Evolutionary conservation across 495 filamentous ascomycete genomes (phyloP), one percentile per base, ranked within the genome.

Genomic region (Thozetella sp.): DNA sequence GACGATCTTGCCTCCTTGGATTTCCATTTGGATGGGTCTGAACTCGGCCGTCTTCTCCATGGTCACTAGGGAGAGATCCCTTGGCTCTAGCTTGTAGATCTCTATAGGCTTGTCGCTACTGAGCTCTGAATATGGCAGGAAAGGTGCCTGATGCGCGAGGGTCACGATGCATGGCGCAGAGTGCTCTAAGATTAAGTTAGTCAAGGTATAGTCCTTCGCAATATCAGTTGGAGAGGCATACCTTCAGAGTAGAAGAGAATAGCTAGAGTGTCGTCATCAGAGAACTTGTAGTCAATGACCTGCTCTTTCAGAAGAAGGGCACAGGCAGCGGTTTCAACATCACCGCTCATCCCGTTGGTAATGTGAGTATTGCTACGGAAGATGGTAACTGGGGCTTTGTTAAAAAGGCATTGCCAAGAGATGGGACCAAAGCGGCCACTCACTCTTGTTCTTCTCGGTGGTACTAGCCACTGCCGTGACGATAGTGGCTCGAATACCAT

Each of bases 221-320:
- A 23, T 20, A 40, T 1, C 3, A 17, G n/a, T n/a, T n/a, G n/a
- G 11, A 23, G 2, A n/a, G 15, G 54, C 60, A 48, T 45, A 79
- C 81, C 76, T 62, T 67, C 66, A 0, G 43, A 37, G 0, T 68
- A 52, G 68, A 79, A 82, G 4, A 86, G 60, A 1, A 82, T 61
- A 12, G 84, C 64, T 2, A 86, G 58, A 17, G 56, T 67, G 22
- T 70, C 63, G 55, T 77, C 72, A 57, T 80, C 66, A 11, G 81
- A 59, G 54, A 83, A 83, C 57, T 80, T 82, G 6, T 84, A 57
- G 62, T 86, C 82, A 22, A 78, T 67, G 2, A 52, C 43, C 11
- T 71, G 76, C 55, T 73, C 62, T 3, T 75, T 77, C 9, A 85
- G 69, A 11, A 57, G 56, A 9, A 86, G 46, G 1, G 62, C 60